Base-by-base conservation (phyloP, 2,329 filamentous ascomycete species). In the Cryphonectria naterciae region DNA sequence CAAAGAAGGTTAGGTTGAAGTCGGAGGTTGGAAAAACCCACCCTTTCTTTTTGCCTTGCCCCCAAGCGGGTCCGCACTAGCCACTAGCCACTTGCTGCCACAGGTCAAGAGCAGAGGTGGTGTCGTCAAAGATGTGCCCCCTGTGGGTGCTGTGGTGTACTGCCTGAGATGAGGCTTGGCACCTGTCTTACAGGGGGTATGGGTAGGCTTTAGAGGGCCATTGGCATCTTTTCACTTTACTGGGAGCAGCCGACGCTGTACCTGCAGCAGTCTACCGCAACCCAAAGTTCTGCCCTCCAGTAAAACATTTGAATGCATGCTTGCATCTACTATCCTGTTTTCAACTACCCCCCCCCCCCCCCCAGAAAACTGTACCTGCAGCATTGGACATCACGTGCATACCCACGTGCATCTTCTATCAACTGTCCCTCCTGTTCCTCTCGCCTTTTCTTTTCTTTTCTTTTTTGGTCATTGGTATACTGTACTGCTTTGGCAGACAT, bases 11-110 rank as follows among this genome's bases (percentile, higher is more conserved):
- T 64, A 43, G 52, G 46, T 54, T 56, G 49, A 66, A 39, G 52
- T 67, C 25, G 37, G 37, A 67, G 52, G 65, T 60, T 67, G 49
- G 49, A 56, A 67, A 67, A 67, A 67, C 43, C 54, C 65, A 56
- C 52, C 49, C 54, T 54, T 39, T 54, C 52, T 35, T n/a, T 52
- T 37, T 52, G 35, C 49, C 49, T 60, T 67, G 65, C 22, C 49
- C 19, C 64, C 37, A 64, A 64, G 61, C 41, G 61, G 61, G 61
- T 64, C 39, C n/a, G 15, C 25, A 58, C 54, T 58, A 58, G 54
- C 54, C 54, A 58, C 54, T 58, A 58, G 54, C 54, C 54, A 35
- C 25, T 58, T 32, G 25, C 25, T 58, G 54, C 13, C 54, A 32
- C 54, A 32, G 54, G 54, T 32, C 15, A 32, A 32, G 54, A 49